Base-by-base conservation (phyloP, 768 basidiomycete genomes). In the Baorangia bicolor region DNA sequence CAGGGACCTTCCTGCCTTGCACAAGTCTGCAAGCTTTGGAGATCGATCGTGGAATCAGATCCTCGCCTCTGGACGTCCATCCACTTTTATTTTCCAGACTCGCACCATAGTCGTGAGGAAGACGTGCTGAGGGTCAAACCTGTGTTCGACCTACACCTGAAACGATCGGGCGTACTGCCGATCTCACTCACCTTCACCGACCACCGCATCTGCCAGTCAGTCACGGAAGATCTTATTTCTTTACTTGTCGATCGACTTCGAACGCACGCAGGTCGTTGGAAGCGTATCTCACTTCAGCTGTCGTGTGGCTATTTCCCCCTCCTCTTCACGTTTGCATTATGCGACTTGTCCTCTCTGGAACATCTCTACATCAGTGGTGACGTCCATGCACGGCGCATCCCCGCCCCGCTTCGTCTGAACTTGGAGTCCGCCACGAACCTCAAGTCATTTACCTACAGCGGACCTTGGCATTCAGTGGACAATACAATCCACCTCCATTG, bases 51-150 rank as follows among this genome's bases (percentile, higher is more conserved):
- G 2, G 43, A 53, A 42, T 58, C 52, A n/a, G 30, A 59, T 6
- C 57, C 63, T 2, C 41, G n/a, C 20, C 60, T 70, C 5, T 70
- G 69, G 69, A 57, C 57, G 1, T 60, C 62, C 30, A 60, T 70
- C 38, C 52, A 45, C 8, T 14, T 70, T 11, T 42, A 52, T 43
- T 49, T 67, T n/a, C 51, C 53, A 25, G 45, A 46, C 0, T 44
- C 47, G 8, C 9, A 13, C 9, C 30, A 11, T 10, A 30, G 21
- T 13, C 51, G 53, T 0, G 28, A 41, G 30, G 23, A 55, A 40
- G 58, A 65, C 37, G 31, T 57, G 4, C 11, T 23, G 10, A 51
- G 30, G 16, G 25, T 60, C 27, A 14, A 46, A 42, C 41, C 33
- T 4, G 9, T 42, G 11, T 30, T 61, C 1, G 56, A 68, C 35